Percentiles rank a stretch among this genome's conserved stretches.
These are phyloP conservation scores for Talaromyces marneffei DNA, from an alignment of 2,329 filamentous ascomycete species.

Conservation along the genomic window DNA sequence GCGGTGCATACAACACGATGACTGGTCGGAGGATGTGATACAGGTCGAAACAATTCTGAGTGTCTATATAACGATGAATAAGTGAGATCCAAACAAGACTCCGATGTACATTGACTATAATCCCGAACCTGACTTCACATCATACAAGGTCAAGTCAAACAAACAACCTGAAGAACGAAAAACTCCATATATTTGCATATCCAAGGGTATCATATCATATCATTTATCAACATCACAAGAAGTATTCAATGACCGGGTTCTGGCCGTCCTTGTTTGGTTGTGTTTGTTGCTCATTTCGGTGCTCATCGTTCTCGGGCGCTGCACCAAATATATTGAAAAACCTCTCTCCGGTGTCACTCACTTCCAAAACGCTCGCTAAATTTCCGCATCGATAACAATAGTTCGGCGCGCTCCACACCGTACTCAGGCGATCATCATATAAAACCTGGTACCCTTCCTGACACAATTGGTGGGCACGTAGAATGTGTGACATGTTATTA, in stretches of 20 bases:
- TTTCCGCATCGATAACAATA: constrained; percentile 96
- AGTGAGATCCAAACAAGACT: not conserved
- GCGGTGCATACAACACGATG: not conserved
- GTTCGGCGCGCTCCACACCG: constrained; percentile 96
- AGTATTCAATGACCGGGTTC: constrained; percentile 63
- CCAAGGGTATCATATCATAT: constrained; percentile 17
- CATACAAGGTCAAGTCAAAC: not conserved
- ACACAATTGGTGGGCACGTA: constrained; percentile 96
- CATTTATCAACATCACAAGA: constrained; percentile 50
- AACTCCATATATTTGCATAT: constrained; percentile 13
- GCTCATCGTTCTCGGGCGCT: constrained; percentile 83
- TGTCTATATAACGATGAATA: not conserved
- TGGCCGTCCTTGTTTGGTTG: constrained; percentile 65
- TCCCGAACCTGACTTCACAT: not conserved
- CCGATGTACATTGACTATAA: not conserved
- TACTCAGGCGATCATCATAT: constrained; percentile 89
- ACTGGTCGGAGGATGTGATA: not conserved
- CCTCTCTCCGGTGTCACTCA: constrained; percentile 84
- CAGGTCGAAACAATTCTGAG: not conserved
- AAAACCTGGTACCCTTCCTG: constrained; percentile 97
- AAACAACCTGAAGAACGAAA: not conserved
- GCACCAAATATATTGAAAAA: constrained; percentile 98
- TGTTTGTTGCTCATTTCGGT: constrained; percentile 73
- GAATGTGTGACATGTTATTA: constrained; percentile 95
- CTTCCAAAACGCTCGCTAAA: constrained; percentile 92